Conservation (phyloP, 2,329 filamentous ascomycete species). For the Mycosphaerelloides madeirae region DNA sequence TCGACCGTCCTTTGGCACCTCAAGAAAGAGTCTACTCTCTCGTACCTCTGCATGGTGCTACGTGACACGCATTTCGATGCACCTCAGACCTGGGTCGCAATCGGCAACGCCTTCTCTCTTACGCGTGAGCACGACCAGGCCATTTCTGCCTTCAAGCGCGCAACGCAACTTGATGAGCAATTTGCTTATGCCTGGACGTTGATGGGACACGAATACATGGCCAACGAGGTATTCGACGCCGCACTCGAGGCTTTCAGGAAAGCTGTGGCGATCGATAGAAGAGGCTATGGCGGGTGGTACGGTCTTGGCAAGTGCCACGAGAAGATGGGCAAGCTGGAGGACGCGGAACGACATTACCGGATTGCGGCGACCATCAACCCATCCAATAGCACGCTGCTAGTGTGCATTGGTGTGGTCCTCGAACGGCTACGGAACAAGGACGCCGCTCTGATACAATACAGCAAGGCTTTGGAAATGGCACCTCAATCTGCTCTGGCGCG, state of each 20-base stretch:
- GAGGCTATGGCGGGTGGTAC: conserved; percentile 99
- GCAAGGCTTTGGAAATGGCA: conserved; percentile 73
- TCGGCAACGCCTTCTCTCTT: conserved; percentile 92
- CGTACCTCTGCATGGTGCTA: conserved; percentile 85
- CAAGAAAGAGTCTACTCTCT: conserved; percentile 85
- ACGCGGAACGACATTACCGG: conserved; percentile 86
- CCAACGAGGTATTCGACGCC: conserved; percentile 96
- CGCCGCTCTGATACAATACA: conserved; percentile 75
- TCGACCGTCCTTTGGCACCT: conserved; percentile 99
- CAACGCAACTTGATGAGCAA: conserved; percentile 80
- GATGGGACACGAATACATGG: conserved; percentile 91
- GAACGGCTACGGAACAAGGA: conserved; percentile 82
- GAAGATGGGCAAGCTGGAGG: conserved; percentile 53
- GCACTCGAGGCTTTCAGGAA: conserved; percentile 81
- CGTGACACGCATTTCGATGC: conserved; percentile 82
- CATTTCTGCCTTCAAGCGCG: conserved; percentile 87
- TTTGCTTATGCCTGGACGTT: conserved; percentile 96
- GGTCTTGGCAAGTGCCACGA: conserved; percentile 68
- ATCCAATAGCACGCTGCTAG: conserved; percentile 85
- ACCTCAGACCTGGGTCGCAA: conserved; percentile 90
- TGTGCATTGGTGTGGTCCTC: conserved; percentile 80
- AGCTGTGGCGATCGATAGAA: conserved; percentile 76
- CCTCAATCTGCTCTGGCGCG: conserved; percentile 76
- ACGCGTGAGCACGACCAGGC: conserved; percentile 92
- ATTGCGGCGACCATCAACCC: conserved; percentile 86